Percentiles rank a stretch among this genome's conserved stretches.
Evolutionary conservation across 306 rosid genomes (phyloP).

Genomic region (Sicyos baderoa): DNA sequence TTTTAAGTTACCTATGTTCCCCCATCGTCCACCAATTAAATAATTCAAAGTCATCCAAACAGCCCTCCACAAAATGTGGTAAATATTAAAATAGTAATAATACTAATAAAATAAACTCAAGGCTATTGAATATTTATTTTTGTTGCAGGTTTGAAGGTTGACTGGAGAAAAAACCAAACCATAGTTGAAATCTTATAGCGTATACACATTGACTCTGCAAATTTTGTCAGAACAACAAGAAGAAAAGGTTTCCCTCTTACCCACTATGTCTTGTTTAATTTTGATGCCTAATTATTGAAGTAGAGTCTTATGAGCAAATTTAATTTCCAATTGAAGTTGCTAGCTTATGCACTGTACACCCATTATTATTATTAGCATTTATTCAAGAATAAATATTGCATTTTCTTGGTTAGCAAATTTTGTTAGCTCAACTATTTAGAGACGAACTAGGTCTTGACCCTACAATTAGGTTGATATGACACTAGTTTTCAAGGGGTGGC

Average conservation of each 20-base stretch:
- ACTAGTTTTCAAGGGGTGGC: no score
- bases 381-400: not conserved
- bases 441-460: no score
- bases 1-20: no score
- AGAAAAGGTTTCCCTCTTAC: constrained; percentile 6
- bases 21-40: not conserved
- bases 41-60: not conserved
- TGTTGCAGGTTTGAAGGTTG: constrained; percentile 16
- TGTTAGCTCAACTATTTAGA: no score
- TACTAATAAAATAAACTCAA: not conserved
- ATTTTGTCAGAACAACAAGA: constrained; percentile 9
- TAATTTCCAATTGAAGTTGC: no score
- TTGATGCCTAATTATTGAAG: not conserved
- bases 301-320: not conserved
- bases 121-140: not conserved
- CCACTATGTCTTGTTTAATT: not conserved
- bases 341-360: not conserved
- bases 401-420: not conserved
- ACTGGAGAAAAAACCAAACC: not conserved
- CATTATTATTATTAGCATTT: not conserved
- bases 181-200: constrained; percentile 2
- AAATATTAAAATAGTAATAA: not conserved
- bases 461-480: no score
- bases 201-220: constrained; percentile 10
- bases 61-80: not conserved